Evolutionary conservation across 352 stramenopile species (phyloP).

Genomic region (Saprolegnia parasitica): DNA sequence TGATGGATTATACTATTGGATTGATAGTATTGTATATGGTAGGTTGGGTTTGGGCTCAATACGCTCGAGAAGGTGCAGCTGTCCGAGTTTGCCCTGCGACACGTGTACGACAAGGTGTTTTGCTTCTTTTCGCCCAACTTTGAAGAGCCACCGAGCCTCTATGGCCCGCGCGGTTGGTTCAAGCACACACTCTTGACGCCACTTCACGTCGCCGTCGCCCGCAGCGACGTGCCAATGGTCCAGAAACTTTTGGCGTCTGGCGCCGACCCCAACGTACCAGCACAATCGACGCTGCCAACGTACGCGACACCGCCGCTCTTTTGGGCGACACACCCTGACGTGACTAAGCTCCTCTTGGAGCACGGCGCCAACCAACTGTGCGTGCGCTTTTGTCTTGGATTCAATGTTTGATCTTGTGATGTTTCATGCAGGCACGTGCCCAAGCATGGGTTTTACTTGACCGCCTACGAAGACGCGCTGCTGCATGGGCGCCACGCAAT

Average conservation of each 20-base stretch:
- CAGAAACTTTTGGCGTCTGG: slow-evolving; percentile 52
- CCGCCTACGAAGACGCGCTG: slow-evolving; percentile 59
- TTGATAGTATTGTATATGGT: too few relatives aligned
- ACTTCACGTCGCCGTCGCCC: slow-evolving; percentile 61
- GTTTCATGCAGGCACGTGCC: slow-evolving; percentile 59
- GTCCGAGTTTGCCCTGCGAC: background rate
- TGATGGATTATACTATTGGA: too few relatives aligned
- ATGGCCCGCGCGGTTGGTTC: slow-evolving; percentile 34
- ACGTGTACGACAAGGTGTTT: slow-evolving; percentile 24
- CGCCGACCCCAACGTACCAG: slow-evolving; percentile 55
- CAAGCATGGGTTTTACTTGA: slow-evolving; percentile 58
- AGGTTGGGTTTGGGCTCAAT: slow-evolving; percentile 19
- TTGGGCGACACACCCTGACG: slow-evolving; percentile 58
- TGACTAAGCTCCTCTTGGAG: slow-evolving; percentile 56
- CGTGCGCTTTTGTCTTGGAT: too few relatives aligned
- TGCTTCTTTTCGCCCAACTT: slow-evolving; percentile 18
- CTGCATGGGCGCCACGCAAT: slow-evolving; percentile 62
- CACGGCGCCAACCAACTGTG: slow-evolving; percentile 57
- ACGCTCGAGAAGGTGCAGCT: slow-evolving; percentile 18
- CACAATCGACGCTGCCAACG: slow-evolving; percentile 58
- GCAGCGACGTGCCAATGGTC: slow-evolving; percentile 49
- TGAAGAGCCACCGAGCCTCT: background rate
- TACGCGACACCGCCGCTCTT: slow-evolving; percentile 65
- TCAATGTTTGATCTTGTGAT: too few relatives aligned
- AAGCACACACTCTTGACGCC: slow-evolving; percentile 64